Base-by-base conservation (phyloP, 805 yeast species). In the Kregervanrija pseudodelftensis region DNA sequence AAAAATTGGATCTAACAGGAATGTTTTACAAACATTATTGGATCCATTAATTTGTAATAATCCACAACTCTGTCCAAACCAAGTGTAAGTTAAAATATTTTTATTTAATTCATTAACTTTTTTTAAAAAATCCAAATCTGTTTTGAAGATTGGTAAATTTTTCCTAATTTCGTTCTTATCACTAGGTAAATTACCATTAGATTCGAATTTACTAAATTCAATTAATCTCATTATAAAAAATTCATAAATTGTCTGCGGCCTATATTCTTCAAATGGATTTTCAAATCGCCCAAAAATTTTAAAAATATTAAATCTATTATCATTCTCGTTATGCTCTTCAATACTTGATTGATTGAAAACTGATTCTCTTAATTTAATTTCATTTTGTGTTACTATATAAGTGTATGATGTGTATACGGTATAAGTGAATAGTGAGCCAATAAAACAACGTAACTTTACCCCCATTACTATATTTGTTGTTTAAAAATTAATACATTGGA, bases 61-160 rank as follows among this genome's bases (percentile, higher is more conserved):
- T 2, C 90, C 76, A 62, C 96, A 89, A 46, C 93, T 83, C 60
- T 91, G 98, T 4, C 98, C 98, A 36, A 91, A 63, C 98, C 98
- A 91, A 0, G 96, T 88, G 56, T 83, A 76, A 2, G 84, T 70
- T 53, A 85, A 49, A 52, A 83, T 71, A 15, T 34, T 31, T 13
- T 34, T 37, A 28, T 60, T 52, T 36, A 56, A 51, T n/a, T 46
- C 49, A 12, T 50, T 49, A 3, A 56, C 42, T 38, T 47, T 51
- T 39, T 74, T 55, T 14, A 73, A 55, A 3, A 13, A 11, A 39
- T 72, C 75, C 37, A 72, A 58, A 51, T 75, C 73, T 0, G 96
- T 96, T 39, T 61, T 62, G 48, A 67, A 67, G 1, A 77, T 62
- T 5, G 91, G 89, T 49, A 91, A 70, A 22, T 74, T 55, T 33